These are phyloP conservation scores for Paralagenidium karlingii DNA, from an alignment of 352 stramenopile genomes.

Conservation along the genomic window DNA sequence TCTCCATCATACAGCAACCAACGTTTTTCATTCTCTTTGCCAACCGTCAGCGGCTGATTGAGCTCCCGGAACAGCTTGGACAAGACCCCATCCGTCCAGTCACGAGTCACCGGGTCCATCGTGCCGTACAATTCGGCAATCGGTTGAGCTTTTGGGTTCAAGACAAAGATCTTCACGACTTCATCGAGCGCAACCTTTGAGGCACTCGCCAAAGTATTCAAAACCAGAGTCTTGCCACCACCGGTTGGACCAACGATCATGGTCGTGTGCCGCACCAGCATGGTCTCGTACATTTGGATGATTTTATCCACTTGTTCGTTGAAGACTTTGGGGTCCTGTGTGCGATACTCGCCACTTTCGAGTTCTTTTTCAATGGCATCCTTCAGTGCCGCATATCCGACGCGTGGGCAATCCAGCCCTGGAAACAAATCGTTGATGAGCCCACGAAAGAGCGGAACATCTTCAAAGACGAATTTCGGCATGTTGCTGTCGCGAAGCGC, in stretches of 20 bases:
- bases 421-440: slow-evolving; percentile 95
- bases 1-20: slow-evolving; percentile 96
- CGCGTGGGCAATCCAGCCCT: slow-evolving; percentile 85
- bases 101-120: slow-evolving; percentile 91
- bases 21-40: slow-evolving; percentile 88
- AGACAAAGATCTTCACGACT: slow-evolving; percentile 85
- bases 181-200: slow-evolving; percentile 80
- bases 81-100: slow-evolving; percentile 93
- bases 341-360: slow-evolving; percentile 72
- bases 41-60: slow-evolving; percentile 84
- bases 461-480: slow-evolving; percentile 95
- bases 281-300: slow-evolving; percentile 95
- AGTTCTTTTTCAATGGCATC: slow-evolving; percentile 81
- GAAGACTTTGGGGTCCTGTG: slow-evolving; percentile 49
- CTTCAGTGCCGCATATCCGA: slow-evolving; percentile 87
- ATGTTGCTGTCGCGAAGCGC: slow-evolving; percentile 93
- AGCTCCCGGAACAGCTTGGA: slow-evolving; percentile 91
- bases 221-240: slow-evolving; percentile 87
- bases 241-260: slow-evolving; percentile 94
- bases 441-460: slow-evolving; percentile 89
- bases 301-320: slow-evolving; percentile 93
- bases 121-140: slow-evolving; percentile 91
- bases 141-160: slow-evolving; percentile 92
- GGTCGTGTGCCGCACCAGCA: slow-evolving; percentile 91
- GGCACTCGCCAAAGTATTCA: slow-evolving; percentile 83